Evolutionary conservation across 2,329 filamentous ascomycete species (phyloP), one percentile per base, ranked within the genome.

Genomic region (Aureobasidium mangrovei): DNA sequence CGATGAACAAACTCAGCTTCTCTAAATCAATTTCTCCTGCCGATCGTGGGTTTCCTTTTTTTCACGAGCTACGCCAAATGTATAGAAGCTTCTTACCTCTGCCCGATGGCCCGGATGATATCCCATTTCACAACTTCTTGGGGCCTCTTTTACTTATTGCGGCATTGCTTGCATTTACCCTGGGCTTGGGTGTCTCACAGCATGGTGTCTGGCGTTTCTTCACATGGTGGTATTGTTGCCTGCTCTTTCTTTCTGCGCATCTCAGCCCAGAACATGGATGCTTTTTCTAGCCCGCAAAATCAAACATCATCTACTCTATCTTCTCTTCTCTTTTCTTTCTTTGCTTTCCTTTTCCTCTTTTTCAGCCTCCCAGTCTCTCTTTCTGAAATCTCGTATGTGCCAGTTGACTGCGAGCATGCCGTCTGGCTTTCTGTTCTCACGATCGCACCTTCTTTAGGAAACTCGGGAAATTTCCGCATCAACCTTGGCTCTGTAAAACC

Each of bases 41-140:
- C 47, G 29, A 51, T n/a, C 26, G 27, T 27, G 47, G n/a, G 10
- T 52, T 35, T 35, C 36, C 18, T 29, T 40, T 43, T 24, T 31
- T 44, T 53, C 24, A 53, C 49, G 49, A 53, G 40, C 49, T 44
- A 53, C 27, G 49, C 49, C 49, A 31, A 18, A 43, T 44, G 49
- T 53, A 53, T 44, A 53, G 49, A 53, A 52, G 33, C 29, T 38
- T 44, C 31, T 35, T 35, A 35, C 32, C 2, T 35, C 10, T 35
- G 10, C 10, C 32, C 32, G 10, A 35, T 35, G 7, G 10, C 10
- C 32, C 32, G 32, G 32, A 35, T 12, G 32, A 35, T 18, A 18
- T 7, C 32, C 32, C 32, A 12, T 35, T 35, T 12, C 32, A 35
- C 10, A 35, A 35, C 7, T 7, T 12, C 10, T 35, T 35, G 7